phyloP scores from a whole-genome alignment of 2,329 filamentous ascomycete species.

The Allantophomopsis lycopodina region DNA sequence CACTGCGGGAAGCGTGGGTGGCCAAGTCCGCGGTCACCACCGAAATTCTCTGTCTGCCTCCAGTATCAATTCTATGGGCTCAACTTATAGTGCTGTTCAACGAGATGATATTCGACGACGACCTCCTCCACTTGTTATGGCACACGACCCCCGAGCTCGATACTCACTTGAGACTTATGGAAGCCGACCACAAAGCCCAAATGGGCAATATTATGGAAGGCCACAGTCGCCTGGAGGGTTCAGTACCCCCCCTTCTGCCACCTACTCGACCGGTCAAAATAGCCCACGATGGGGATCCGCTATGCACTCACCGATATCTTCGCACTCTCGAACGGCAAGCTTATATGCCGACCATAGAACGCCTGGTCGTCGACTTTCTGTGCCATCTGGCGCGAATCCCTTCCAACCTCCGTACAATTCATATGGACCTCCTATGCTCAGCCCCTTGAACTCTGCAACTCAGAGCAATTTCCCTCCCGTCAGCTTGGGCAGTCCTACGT shows the following conservation, averaged over 20 bases:
- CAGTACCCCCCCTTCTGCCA: constrained; percentile 72
- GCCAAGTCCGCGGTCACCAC: constrained; percentile 65
- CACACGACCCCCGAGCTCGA: constrained; percentile 53
- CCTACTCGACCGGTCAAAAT: constrained; percentile 62
- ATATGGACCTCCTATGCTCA: constrained; percentile 43
- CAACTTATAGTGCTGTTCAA: constrained; percentile 19
- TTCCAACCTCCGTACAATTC: constrained; percentile 53
- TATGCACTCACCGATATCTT: constrained; percentile 59
- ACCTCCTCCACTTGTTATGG: constrained; percentile 75
- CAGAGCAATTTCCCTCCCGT: constrained; percentile 37
- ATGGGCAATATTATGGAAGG: constrained; percentile 52
- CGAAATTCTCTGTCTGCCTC: constrained; percentile 74
- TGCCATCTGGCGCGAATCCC: constrained; percentile 62
- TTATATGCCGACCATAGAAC: constrained; percentile 56
- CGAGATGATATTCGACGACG: constrained; percentile 55
- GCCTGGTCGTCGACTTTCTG: constrained; percentile 64
- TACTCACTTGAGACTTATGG: constrained; percentile 55
- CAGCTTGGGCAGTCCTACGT: constrained; percentile 54
- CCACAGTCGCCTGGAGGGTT: constrained; percentile 59
- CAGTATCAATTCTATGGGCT: constrained; percentile 66
- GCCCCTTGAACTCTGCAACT: constrained; percentile 38
- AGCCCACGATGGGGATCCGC: constrained; percentile 63
- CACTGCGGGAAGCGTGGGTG: constrained; percentile 59
- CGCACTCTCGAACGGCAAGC: constrained; percentile 55
- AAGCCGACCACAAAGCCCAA: constrained; percentile 34